Percentiles rank a stretch among this genome's conserved stretches.
Conservation (phyloP, 78 protist genomes). For the Creolimax fragrantissima region DNA sequence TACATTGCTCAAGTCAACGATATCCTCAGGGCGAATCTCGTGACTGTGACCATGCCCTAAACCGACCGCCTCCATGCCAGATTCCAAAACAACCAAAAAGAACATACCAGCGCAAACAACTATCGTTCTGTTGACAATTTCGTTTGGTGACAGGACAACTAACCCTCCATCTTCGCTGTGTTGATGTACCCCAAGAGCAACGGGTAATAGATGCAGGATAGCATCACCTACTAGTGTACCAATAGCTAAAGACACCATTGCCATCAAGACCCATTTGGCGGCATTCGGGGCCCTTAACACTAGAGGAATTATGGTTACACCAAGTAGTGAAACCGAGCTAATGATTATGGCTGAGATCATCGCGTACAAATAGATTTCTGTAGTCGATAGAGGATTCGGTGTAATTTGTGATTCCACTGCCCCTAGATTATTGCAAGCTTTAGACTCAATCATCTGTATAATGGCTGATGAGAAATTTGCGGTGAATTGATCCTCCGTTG, state of each 20-base stretch:
- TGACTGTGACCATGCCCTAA: neutral
- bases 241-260: neutral
- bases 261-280: conserved; percentile 1
- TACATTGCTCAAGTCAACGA: neutral
- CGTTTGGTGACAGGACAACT: neutral
- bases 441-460: neutral
- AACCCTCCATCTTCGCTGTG: neutral
- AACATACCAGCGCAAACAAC: neutral
- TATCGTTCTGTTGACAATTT: neutral
- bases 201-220: conserved; percentile 19
- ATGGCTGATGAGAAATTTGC: neutral
- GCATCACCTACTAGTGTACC: conserved; percentile 14
- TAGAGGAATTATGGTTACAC: neutral
- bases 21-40: neutral
- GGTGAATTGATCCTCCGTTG: neutral
- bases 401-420: neutral
- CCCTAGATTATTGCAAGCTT: neutral
- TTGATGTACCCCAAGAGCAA: neutral
- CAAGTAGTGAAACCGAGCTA: neutral
- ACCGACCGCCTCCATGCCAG: neutral
- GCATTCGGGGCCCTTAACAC: neutral
- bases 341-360: neutral
- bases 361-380: neutral
- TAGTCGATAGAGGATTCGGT: neutral
- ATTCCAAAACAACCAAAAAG: neutral